phyloP scores from a whole-genome alignment of 352 stramenopile genomes.

The Discostella stelligera region DNA sequence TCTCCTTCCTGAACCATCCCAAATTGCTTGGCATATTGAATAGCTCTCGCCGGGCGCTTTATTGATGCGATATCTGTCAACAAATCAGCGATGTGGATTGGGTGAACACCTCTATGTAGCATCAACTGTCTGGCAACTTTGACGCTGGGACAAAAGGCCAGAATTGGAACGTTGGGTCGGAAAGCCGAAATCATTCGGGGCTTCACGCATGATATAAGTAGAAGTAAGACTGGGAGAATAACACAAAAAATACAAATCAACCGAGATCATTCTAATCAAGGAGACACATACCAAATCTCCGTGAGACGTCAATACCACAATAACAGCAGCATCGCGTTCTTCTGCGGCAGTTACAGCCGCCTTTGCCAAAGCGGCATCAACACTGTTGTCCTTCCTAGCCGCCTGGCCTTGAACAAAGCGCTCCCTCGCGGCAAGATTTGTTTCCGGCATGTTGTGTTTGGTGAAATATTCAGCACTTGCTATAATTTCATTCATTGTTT shows the following conservation, averaged over 20 bases:
- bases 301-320: slow-evolving; percentile 69
- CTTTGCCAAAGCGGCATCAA: slow-evolving; percentile 64
- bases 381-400: slow-evolving; percentile 24
- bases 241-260: not conserved
- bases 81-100: slow-evolving; percentile 56
- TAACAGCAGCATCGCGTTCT: slow-evolving; percentile 58
- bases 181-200: slow-evolving; percentile 65
- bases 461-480: slow-evolving; percentile 69
- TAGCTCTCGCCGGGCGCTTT: slow-evolving; percentile 53
- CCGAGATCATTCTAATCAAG: not conserved
- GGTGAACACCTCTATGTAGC: slow-evolving; percentile 75
- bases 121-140: slow-evolving; percentile 79
- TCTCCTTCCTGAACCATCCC: slow-evolving; percentile 70
- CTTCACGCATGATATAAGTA: slow-evolving; percentile 7
- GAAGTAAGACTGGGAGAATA: not conserved
- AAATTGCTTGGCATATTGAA: slow-evolving; percentile 69
- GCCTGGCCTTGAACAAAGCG: slow-evolving; percentile 43
- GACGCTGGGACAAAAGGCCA: slow-evolving; percentile 71
- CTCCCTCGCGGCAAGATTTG: slow-evolving; percentile 43
- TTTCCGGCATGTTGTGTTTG: slow-evolving; percentile 38
- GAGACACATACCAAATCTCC: slow-evolving; percentile 55
- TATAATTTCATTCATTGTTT: slow-evolving; percentile 91
- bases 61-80: slow-evolving; percentile 33
- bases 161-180: slow-evolving; percentile 75
- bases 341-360: slow-evolving; percentile 62